Percentiles rank a stretch among this genome's conserved stretches.
These are phyloP conservation scores for Argentina anserina DNA, from an alignment of 306 rosid species.

Conservation along the genomic window DNA sequence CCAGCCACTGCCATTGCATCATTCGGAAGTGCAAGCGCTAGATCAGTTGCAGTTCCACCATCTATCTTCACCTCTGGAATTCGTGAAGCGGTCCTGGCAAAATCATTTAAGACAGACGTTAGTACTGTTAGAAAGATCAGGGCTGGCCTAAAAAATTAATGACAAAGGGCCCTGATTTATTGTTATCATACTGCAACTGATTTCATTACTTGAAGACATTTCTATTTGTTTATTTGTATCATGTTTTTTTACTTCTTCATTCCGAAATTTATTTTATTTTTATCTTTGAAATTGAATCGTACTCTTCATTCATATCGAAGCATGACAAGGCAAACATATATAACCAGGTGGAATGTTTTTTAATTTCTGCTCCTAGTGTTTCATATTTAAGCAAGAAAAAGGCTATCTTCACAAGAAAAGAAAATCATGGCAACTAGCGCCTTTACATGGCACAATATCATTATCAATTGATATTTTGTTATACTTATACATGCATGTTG, in stretches of 20 bases:
- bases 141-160: background rate
- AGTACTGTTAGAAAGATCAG: constrained; percentile 22
- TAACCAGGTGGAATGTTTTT: background rate
- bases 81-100: constrained; percentile 20
- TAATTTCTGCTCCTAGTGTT: too few relatives aligned
- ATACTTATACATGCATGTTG: too few relatives aligned
- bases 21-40: constrained; percentile 39
- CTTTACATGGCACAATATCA: too few relatives aligned
- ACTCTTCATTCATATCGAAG: background rate
- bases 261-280: background rate
- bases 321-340: background rate
- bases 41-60: constrained; percentile 11
- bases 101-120: constrained; percentile 25
- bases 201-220: background rate
- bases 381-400: too few relatives aligned
- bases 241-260: background rate
- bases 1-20: constrained; percentile 31
- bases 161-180: background rate
- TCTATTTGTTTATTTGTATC: background rate
- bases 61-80: constrained; percentile 24
- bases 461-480: too few relatives aligned
- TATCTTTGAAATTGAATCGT: background rate
- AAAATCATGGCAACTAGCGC: too few relatives aligned
- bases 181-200: background rate
- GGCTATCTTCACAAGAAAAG: too few relatives aligned